Percentiles rank a stretch among this genome's conserved stretches.
phyloP scores from a whole-genome alignment of 192 early-diverging fungal genomes.

The Rhizophagus sp. region DNA sequence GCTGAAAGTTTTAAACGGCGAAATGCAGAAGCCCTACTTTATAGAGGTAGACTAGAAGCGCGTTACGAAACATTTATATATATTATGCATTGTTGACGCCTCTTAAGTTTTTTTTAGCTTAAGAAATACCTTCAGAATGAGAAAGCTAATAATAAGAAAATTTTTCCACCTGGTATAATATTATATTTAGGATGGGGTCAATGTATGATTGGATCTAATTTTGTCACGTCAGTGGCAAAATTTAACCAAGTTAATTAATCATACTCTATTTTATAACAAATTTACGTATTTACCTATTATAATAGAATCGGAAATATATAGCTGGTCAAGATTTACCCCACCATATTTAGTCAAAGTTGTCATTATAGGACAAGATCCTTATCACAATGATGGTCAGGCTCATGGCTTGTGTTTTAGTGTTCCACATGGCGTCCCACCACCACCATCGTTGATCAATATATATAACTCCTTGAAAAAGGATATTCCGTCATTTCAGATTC shows the following conservation, averaged over 20 bases:
- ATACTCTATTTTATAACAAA: too few relatives aligned
- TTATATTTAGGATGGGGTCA: too few relatives aligned
- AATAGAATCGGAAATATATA: constrained; percentile 70
- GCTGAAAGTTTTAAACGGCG: constrained; percentile 57
- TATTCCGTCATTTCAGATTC: constrained; percentile 66
- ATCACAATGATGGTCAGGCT: constrained; percentile 59
- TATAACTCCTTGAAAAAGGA: constrained; percentile 78
- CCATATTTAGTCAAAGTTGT: constrained; percentile 76
- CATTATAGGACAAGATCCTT: constrained; percentile 93
- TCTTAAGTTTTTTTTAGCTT: too few relatives aligned
- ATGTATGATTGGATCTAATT: too few relatives aligned
- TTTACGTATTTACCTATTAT: background rate
- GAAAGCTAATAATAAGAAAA: background rate
- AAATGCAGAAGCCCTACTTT: constrained; percentile 65
- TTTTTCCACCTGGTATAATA: background rate
- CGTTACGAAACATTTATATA: background rate
- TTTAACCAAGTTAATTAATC: too few relatives aligned
- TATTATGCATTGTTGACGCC: too few relatives aligned
- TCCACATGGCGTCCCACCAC: constrained; percentile 65
- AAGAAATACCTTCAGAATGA: background rate
- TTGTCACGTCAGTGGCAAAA: too few relatives aligned
- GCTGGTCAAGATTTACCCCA: constrained; percentile 78
- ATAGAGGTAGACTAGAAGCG: constrained; percentile 41
- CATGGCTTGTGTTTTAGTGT: constrained; percentile 89
- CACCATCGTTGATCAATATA: constrained; percentile 92